Conservation (phyloP, 495 filamentous ascomycete genomes). For the Symbiotaphrina buchneri region DNA sequence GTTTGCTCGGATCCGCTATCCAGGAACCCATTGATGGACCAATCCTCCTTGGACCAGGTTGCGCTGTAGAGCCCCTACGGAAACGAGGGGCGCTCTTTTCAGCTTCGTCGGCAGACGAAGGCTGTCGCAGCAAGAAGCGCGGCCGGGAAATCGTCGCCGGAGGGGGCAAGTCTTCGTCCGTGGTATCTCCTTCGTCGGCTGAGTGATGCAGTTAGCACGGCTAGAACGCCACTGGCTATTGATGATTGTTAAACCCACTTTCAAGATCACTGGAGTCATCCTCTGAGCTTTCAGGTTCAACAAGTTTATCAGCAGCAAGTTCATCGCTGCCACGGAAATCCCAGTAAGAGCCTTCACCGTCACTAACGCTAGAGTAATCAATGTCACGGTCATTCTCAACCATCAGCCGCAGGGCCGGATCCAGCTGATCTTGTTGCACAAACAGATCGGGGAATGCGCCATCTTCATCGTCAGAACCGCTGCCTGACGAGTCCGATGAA, state of each 20-base stretch:
- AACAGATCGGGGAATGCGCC: slow-evolving; percentile 50
- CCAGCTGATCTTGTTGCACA: slow-evolving; percentile 43
- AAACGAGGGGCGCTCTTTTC: slow-evolving; percentile 15
- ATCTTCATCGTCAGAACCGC: slow-evolving; percentile 23
- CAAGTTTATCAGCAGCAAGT: slow-evolving; percentile 5
- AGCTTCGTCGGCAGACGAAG: slow-evolving; percentile 27
- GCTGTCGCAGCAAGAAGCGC: slow-evolving; percentile 29
- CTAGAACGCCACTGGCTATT: no score
- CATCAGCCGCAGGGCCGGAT: slow-evolving; percentile 43
- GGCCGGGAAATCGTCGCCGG: slow-evolving; percentile 28
- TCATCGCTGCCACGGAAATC: slow-evolving; percentile 7
- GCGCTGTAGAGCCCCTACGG: slow-evolving; percentile 19
- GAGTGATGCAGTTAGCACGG: no score
- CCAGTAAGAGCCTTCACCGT: slow-evolving; percentile 13
- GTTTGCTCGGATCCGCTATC: slow-evolving; percentile 35
- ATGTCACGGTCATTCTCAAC: slow-evolving; percentile 35
- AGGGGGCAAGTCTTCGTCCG: slow-evolving; percentile 54
- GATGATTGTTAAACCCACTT: slow-evolving; percentile 42
- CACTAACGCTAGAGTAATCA: slow-evolving; percentile 16
- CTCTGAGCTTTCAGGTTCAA: slow-evolving; percentile 27
- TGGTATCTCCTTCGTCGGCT: slow-evolving; percentile 70
- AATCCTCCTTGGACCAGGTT: slow-evolving; percentile 23
- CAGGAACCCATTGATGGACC: slow-evolving; percentile 33
- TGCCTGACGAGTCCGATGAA: slow-evolving; percentile 23
- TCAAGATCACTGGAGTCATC: slow-evolving; percentile 56